Percentiles rank a stretch among this genome's conserved stretches.
Conservation (phyloP, 2,329 filamentous ascomycete genomes). For the Epichloe glyceriae region DNA sequence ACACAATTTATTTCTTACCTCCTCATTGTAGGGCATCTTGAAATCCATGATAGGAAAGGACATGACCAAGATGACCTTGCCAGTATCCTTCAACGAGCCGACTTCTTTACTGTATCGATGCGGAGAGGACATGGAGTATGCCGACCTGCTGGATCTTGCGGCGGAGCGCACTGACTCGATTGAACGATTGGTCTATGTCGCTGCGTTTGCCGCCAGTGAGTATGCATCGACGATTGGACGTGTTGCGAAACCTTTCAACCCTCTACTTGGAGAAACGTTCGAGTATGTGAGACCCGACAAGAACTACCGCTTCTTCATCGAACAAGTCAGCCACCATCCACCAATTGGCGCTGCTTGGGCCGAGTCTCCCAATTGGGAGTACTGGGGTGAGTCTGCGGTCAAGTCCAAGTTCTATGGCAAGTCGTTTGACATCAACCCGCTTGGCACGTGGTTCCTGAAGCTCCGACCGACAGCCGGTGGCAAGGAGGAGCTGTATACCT, state of each 20-base stretch:
- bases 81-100: conserved; percentile 96
- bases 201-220: conserved; percentile 89
- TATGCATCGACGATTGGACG: conserved; percentile 95
- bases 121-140: conserved; percentile 96
- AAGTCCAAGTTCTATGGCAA: conserved; percentile 97
- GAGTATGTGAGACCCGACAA: conserved; percentile 94
- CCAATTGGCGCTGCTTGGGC: conserved; percentile 88
- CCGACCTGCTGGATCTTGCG: conserved; percentile 78
- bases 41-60: conserved; percentile 99
- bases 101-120: conserved; percentile 91
- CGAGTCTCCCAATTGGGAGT: conserved; percentile 88
- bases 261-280: conserved; percentile 88
- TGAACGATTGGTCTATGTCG: conserved; percentile 87
- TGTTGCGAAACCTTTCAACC: conserved; percentile 97
- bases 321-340: conserved; percentile 96
- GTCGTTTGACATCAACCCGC: conserved; percentile 90
- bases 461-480: conserved; percentile 64
- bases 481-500: conserved; percentile 83
- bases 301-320: conserved; percentile 95
- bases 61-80: conserved; percentile 99
- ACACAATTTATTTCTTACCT: not conserved
- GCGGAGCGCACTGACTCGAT: conserved; percentile 76
- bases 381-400: conserved; percentile 90
- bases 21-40: conserved; percentile 58
- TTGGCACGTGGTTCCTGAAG: conserved; percentile 93